Evolutionary conservation across 1,139 yeast genomes (phyloP), one percentile per base, ranked within the genome.

Genomic region (Taphrina sp.): DNA sequence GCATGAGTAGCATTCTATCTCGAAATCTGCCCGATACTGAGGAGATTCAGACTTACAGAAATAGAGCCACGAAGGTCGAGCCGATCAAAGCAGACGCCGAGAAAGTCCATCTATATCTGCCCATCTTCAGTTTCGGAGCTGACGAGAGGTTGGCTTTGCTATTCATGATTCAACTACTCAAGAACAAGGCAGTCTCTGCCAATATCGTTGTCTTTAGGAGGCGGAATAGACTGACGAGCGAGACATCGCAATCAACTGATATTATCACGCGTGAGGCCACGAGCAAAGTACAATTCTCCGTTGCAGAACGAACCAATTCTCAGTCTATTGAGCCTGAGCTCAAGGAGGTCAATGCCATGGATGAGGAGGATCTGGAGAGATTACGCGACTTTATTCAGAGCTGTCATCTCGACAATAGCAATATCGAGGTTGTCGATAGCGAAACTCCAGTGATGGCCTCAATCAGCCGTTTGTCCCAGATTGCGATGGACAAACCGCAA

Each of bases 131-230:
- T 12, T 49, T 49, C 33, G 58, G 52, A 31, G 35, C 33, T 12
- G 61, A 58, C 23, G 61, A 57, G 19, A 24, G 45, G 12, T 28
- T 49, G 19, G 58, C 57, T 1, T 39, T 58, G 34, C 39, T 34
- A 8, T 31, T 58, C 19, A 34, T 57, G 36, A 17, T 33, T 5
- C 56, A 47, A 29, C 53, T 58, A 1, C 42, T 44, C 10, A 16
- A 33, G 14, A 46, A 54, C 17, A 51, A 41, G 17, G 22, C 29
- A 26, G 54, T 58, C 17, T 29, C 61, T 8, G 61, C 58, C 8
- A 49, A 58, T 12, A 41, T 58, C 24, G 23, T 52, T 17, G 35
- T 52, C 19, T 42, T 26, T 37, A 41, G n/a, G n/a, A 37, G 23
- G 12, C 26, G 16, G 7, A 12, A 7, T 2, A 24, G 41, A 2